Evolutionary conservation across 495 filamentous ascomycete genomes (phyloP), one percentile per base, ranked within the genome.

Genomic region (Lepraria neglecta): DNA sequence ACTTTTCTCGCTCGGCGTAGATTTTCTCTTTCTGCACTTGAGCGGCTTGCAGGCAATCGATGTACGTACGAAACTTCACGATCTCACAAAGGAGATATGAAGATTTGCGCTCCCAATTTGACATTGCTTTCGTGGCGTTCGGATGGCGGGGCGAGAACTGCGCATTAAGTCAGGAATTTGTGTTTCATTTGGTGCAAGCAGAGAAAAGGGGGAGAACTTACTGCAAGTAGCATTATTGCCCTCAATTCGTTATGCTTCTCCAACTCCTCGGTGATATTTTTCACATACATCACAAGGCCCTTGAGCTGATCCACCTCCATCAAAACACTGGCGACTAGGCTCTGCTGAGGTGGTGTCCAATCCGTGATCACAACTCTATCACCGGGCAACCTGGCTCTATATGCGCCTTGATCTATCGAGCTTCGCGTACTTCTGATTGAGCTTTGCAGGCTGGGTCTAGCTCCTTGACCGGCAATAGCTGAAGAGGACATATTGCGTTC

Each of bases 51-150:
- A 99, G 74, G 35, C 82, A 83, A 68, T 97, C 95, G 62, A 96
- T 90, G 64, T 97, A 99, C 0, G 91, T 97, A 53, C 85, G 77
- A 73, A 95, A 97, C 69, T 97, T 99, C 66, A 96, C 89, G 69
- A 92, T 97, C 74, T 99, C 94, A n/a, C 87, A 79, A 24, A 97
- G 76, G 45, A 99, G 75, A 71, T 97, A 95, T 35, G 86, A 85
- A 43, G 88, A 92, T 74, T 97, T 97, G 59, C 87, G 83, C 76
- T 99, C 91, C 95, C 95, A 99, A 71, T 99, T 99, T 5, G 85
- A 78, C 86, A 96, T 86, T 2, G 92, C 89, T 73, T 89, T 92
- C 52, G 74, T 74, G 27, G 83, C 78, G 70, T 97, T 99, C 24
- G 84, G 82, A 59, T 92, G 87, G 28, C 92, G 84, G 1, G 91